Evolutionary conservation across 495 filamentous ascomycete species (phyloP), one percentile per base, ranked within the genome.

Genomic region (Penicillium pancosmium): DNA sequence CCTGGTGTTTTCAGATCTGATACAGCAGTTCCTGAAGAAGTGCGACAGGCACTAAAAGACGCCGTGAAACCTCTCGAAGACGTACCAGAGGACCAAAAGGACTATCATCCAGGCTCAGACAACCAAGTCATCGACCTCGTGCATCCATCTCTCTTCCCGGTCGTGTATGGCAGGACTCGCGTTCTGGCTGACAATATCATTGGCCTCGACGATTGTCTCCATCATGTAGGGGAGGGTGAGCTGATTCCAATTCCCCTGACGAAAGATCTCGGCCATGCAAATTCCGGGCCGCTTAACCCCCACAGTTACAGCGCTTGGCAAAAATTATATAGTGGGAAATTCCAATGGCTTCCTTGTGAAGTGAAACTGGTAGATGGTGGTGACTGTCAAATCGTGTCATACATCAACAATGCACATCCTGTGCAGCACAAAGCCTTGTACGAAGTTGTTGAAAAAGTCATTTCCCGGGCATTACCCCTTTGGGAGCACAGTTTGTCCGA

Each of bases 391-490:
- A 74, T 82, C 18, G 56, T 49, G 1, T 77, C 72, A 36, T 84
- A 88, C 63, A 82, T 89, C 72, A 88, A 88, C 59, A 88, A 87
- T 59, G 66, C 86, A 0, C 80, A 86, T 54, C 85, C 86, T 0
- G 34, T 27, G 2, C 38, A 75, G 15, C 71, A 86, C 55, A 48
- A 54, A 5, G 48, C 56, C 1, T 72, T 89, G 7, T 89, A 88
- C 59, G 40, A 53, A 9, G 70, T 78, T 0, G 58, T 88, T 8
- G 83, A 84, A 60, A 61, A 79, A 21, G 60, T 86, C 31, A 72
- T 87, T 21, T 49, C 72, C 0, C 66, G 62, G 16, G 68, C 78
- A 3, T 69, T 90, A 3, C 83, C 83, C 0, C 62, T 82, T 5
- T 88, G 86, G 84, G 70, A 88, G 19, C n/a, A 60, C n/a, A 52